Evolutionary conservation across 371 early-diverging fungal genomes (phyloP), one percentile per base, ranked within the genome.

Genomic region (Apophysomyces ossiformis): DNA sequence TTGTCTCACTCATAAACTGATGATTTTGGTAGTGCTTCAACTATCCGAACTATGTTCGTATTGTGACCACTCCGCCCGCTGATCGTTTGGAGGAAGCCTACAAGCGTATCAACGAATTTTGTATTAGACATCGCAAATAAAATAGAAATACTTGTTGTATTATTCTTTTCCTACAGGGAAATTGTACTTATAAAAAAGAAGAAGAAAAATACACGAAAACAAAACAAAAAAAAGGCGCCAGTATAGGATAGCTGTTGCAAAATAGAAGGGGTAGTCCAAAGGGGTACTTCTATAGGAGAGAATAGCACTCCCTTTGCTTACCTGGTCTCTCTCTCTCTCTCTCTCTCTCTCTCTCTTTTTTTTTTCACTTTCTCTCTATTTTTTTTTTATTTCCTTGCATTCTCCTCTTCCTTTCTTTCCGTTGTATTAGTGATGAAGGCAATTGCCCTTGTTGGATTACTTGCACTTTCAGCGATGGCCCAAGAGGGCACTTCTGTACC

Each of bases 31-130:
- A 92, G 85, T 90, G 91, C 74, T 96, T 96, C 75, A 78, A 89
- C 13, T 93, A 89, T 76, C 91, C 92, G 58, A 90, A 92, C 64
- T 92, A 84, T 69, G 82, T 94, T 60, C 88, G 96, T 46, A 85
- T 95, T 61, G 94, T 94, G 5, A 86, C 93, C 64, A 92, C 93
- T 13, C 90, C 95, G 9, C 93, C 95, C 1, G 69, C 75, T 4
- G 93, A 89, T 41, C 82, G 85, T 64, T 81, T 96, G 13, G 71
- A 84, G 54, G 87, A 89, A 57, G 95, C 96, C 6, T 89, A 89
- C 68, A 69, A 81, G 62, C 87, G 96, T 61, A 93, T 96, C 74
- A 78, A 80, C 35, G 87, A 83, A 45, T 96, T 96, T 81, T 95
- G 95, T 69, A 78, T 72, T 58, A 89, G 92, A 61, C 93, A 95